Base-by-base conservation (phyloP, 768 basidiomycete genomes). In the Phlebiopsis gigantea region DNA sequence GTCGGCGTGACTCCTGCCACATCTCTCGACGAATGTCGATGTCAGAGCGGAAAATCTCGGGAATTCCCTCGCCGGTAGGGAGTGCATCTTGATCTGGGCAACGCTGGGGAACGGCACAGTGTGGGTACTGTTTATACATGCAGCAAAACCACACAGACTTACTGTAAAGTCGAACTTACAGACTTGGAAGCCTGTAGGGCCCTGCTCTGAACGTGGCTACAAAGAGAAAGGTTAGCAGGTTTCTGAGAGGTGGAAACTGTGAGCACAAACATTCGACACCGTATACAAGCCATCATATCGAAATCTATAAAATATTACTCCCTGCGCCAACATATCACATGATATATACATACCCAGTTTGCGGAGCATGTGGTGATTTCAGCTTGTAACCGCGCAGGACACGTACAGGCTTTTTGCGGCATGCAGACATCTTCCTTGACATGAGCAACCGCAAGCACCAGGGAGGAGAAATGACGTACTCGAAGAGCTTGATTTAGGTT, bases 351-450 rank as follows among this genome's bases (percentile, higher is more conserved):
- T 22, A 57, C 56, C 56, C 53, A 7, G 21, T 26, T 19, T 44
- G 21, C 17, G 58, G 58, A 22, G 58, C 42, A 41, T 59, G 54
- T 24, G 21, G 17, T 17, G 58, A 55, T 14, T 50, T 28, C 4
- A 21, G 19, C 12, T 41, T 24, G 1, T 6, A 14, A 8, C 58
- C 58, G 8, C 58, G 53, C 10, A 55, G 44, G 7, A 59, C 58
- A 15, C 58, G 58, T 2, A 59, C 58, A 17, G 58, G 53, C 21
- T 15, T 49, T n/a, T 55, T 31, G 4, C 10, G 15, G 2, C 10
- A 9, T 5, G 58, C 58, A 19, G 58, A 59, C 31, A 41, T 50
- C 58, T 59, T 25, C 4, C 47, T 2, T 22, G 22, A 6, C 5
- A 24, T 54, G 15, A 44, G 10, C 4, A 30, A 6, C 19, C 29